These are phyloP conservation scores for Fistulinella prunicolor DNA, from an alignment of 768 basidiomycete species.

Conservation along the genomic window DNA sequence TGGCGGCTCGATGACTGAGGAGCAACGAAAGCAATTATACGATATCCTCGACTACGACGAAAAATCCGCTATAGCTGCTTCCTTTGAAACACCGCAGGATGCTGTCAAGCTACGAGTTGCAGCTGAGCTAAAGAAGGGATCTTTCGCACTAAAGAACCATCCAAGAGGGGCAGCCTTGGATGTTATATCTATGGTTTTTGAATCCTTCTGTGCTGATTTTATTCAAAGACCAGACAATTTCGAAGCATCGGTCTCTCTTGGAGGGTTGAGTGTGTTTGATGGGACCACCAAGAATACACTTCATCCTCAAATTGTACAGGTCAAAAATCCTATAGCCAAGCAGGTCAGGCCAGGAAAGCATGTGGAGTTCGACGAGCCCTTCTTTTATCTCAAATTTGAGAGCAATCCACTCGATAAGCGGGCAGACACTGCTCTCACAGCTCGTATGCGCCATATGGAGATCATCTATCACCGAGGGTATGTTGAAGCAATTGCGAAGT, in stretches of 20 bases:
- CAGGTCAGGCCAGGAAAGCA: slow-evolving; percentile 34
- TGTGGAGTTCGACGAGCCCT: slow-evolving; percentile 46
- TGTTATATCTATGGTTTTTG: slow-evolving; percentile 84
- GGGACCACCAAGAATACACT: slow-evolving; percentile 79
- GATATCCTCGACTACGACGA: slow-evolving; percentile 92
- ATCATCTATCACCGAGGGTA: slow-evolving; percentile 95
- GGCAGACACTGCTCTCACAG: slow-evolving; percentile 86
- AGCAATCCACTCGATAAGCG: slow-evolving; percentile 87
- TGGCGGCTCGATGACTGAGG: slow-evolving; percentile 74
- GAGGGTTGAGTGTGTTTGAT: slow-evolving; percentile 85
- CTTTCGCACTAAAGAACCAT: slow-evolving; percentile 77
- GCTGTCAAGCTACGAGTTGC: slow-evolving; percentile 73
- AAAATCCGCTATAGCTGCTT: slow-evolving; percentile 65
- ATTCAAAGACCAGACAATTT: slow-evolving; percentile 85
- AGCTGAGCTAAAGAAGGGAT: slow-evolving; percentile 82
- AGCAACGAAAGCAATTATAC: slow-evolving; percentile 87
- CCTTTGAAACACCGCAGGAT: slow-evolving; percentile 72
- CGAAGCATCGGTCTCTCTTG: slow-evolving; percentile 80
- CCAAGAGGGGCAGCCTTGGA: slow-evolving; percentile 63
- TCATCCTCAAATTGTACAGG: slow-evolving; percentile 89
- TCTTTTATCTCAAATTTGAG: slow-evolving; percentile 92
- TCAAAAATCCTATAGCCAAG: slow-evolving; percentile 44
- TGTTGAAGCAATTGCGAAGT: slow-evolving; percentile 85
- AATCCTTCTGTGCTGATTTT: slow-evolving; percentile 79
- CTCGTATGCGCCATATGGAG: slow-evolving; percentile 93